Conservation (phyloP, 345 rosid species). For the Boechera stricta region DNA sequence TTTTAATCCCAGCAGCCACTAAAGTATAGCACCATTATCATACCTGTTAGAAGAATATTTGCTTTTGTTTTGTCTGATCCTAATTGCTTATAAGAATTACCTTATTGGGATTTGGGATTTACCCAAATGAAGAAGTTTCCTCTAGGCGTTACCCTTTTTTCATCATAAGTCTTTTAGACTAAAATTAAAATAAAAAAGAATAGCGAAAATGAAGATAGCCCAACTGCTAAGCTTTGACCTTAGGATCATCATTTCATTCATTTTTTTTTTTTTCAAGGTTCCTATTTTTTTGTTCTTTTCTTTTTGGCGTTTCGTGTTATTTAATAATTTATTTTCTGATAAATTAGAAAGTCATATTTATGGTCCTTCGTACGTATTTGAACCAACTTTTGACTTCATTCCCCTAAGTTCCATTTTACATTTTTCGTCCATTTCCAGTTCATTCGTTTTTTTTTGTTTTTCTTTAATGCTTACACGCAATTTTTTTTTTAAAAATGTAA, state of each 20-base stretch:
- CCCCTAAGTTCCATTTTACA: constrained; percentile 17
- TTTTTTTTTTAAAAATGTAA: background rate
- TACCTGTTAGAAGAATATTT: constrained; percentile 12
- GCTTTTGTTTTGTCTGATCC: constrained; percentile 19
- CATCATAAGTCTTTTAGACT: constrained; percentile 20
- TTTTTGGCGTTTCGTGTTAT: constrained; percentile 26
- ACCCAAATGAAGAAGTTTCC: constrained; percentile 48
- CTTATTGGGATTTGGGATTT: constrained; percentile 47
- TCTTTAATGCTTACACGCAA: background rate
- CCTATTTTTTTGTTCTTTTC: background rate
- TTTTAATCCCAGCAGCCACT: background rate
- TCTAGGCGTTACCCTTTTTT: constrained; percentile 26
- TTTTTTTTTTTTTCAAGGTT: background rate
- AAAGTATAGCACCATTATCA: no score
- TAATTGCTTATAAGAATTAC: constrained; percentile 34
- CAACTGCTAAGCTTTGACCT: constrained; percentile 50
- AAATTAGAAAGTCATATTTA: constrained; percentile 28
- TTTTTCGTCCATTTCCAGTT: constrained; percentile 23
- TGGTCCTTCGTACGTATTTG: constrained; percentile 37
- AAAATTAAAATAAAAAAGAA: constrained; percentile 9
- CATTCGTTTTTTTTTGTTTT: background rate
- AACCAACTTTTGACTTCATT: constrained; percentile 40
- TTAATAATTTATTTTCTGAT: constrained; percentile 29
- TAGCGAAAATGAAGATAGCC: constrained; percentile 29
- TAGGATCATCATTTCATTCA: constrained; percentile 42